phyloP scores from a whole-genome alignment of 192 early-diverging fungal species.

The Phycomyces blakesleeanus region DNA sequence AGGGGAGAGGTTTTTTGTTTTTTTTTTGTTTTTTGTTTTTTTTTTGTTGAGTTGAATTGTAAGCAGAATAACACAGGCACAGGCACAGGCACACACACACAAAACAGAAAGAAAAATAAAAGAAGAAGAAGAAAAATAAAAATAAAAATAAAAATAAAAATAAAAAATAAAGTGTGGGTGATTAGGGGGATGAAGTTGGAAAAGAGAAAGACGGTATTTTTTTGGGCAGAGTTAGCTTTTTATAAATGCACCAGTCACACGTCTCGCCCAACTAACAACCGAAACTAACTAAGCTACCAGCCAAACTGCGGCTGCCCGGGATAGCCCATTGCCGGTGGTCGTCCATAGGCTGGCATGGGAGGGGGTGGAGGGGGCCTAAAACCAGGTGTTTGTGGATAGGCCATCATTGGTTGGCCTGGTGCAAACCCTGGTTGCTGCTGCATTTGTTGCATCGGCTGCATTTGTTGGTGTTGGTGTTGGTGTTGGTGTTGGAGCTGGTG shows the following conservation, averaged over 20 bases:
- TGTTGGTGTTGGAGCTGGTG: too few relatives aligned
- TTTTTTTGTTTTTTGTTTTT: too few relatives aligned
- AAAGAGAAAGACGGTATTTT: background rate
- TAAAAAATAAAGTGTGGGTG: too few relatives aligned
- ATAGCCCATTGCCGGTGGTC: constrained; percentile 6
- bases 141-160: background rate
- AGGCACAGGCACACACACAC: too few relatives aligned
- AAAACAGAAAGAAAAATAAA: background rate
- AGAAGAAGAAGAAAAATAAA: background rate
- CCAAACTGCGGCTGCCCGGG: background rate
- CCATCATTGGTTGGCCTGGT: constrained; percentile 3
- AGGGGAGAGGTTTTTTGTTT: too few relatives aligned
- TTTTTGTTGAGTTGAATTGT: too few relatives aligned
- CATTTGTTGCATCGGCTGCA: constrained; percentile 3
- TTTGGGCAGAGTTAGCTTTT: background rate
- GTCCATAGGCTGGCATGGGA: constrained; percentile 14
- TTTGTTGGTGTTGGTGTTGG: too few relatives aligned
- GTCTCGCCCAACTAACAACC: background rate
- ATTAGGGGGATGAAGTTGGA: background rate
- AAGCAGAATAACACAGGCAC: too few relatives aligned
- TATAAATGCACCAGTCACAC: background rate
- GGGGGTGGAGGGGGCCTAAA: constrained; percentile 22
- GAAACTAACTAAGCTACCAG: background rate
- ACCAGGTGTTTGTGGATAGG: constrained; percentile 1
- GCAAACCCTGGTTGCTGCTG: constrained; percentile 2